Conservation (phyloP, 768 basidiomycete genomes). For the Russula emetica region DNA sequence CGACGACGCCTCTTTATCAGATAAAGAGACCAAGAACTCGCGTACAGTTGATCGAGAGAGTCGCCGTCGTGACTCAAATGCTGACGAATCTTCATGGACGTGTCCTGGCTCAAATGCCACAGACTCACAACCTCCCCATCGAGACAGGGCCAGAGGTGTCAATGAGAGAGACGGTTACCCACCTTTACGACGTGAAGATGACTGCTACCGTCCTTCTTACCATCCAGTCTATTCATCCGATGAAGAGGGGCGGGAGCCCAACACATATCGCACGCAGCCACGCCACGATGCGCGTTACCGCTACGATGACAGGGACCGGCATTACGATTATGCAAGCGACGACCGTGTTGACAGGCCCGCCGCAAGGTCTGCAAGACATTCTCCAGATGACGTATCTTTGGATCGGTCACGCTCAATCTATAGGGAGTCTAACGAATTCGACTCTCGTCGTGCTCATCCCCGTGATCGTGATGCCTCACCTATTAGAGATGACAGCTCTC, state of each 20-base stretch:
- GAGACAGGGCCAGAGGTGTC: conserved; percentile 17
- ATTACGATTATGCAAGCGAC: conserved; percentile 8
- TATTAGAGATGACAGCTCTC: conserved; percentile 22
- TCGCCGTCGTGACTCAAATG: conserved; percentile 12
- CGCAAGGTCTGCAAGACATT: conserved; percentile 7
- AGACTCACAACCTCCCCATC: conserved; percentile 18
- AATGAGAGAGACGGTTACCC: conserved; percentile 17
- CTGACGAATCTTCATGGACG: conserved; percentile 26
- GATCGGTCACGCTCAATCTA: conserved; percentile 17
- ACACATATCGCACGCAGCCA: conserved; percentile 2
- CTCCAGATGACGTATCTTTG: conserved; percentile 15
- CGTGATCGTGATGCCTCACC: conserved; percentile 25
- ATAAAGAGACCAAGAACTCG: conserved; percentile 21
- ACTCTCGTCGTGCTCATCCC: conserved; percentile 12
- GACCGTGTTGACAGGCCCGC: conserved; percentile 10
- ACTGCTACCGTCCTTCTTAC: conserved; percentile 17
- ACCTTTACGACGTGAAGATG: conserved; percentile 17
- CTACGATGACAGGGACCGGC: conserved; percentile 17
- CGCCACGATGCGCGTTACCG: conserved; percentile 14
- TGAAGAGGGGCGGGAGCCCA: conserved; percentile 21
- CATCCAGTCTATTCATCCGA: conserved; percentile 16
- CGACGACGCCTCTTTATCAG: conserved; percentile 17
- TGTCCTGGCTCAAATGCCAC: conserved; percentile 13
- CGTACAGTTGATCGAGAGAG: conserved; percentile 12
- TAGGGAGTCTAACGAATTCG: conserved; percentile 16